A percentile compares a stretch with the other conserved stretches of the same genome.
Evolutionary conservation across 2,329 filamentous ascomycete species (phyloP).

Genomic region (Neofusicoccum ribis): DNA sequence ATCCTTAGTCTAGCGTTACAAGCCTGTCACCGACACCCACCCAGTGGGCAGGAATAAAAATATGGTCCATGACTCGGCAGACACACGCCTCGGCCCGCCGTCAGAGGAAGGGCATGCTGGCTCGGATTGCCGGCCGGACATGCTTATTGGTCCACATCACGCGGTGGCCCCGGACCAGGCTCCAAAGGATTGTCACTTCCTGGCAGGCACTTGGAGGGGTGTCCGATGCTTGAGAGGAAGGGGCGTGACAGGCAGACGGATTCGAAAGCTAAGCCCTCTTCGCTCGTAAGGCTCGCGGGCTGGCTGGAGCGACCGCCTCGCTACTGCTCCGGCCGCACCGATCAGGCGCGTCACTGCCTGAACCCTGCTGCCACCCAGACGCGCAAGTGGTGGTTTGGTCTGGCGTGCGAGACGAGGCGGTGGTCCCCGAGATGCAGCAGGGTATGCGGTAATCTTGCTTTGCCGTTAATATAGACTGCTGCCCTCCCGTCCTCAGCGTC

Average conservation of each 20-base stretch:
- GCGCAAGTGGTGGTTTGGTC: neutral
- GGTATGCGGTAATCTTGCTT: slow-evolving; percentile 11
- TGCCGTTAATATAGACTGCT: slow-evolving; percentile 1
- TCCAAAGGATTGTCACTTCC: slow-evolving; percentile 1
- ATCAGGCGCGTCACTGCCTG: neutral
- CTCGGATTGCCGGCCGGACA: neutral
- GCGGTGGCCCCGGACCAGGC: neutral
- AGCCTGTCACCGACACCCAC: neutral
- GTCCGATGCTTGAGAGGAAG: slow-evolving; percentile 7
- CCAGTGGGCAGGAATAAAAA: neutral
- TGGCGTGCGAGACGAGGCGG: neutral
- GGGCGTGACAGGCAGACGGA: neutral
- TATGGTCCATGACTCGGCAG: slow-evolving; percentile 11
- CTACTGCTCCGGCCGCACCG: neutral
- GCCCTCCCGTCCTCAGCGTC: neutral
- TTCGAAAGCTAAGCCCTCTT: neutral
- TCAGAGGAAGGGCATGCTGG: slow-evolving; percentile 3
- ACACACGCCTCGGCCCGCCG: slow-evolving; percentile 15
- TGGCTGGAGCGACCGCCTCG: neutral
- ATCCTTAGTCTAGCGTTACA: neutral
- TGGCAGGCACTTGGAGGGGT: neutral
- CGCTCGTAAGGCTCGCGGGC: slow-evolving; percentile 11
- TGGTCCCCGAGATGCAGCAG: slow-evolving; percentile 13
- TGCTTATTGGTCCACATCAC: slow-evolving; percentile 5
- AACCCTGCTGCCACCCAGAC: neutral